Evolutionary conservation across 495 filamentous ascomycete species (phyloP).

Genomic region (Saxophila tyrrhenica): DNA sequence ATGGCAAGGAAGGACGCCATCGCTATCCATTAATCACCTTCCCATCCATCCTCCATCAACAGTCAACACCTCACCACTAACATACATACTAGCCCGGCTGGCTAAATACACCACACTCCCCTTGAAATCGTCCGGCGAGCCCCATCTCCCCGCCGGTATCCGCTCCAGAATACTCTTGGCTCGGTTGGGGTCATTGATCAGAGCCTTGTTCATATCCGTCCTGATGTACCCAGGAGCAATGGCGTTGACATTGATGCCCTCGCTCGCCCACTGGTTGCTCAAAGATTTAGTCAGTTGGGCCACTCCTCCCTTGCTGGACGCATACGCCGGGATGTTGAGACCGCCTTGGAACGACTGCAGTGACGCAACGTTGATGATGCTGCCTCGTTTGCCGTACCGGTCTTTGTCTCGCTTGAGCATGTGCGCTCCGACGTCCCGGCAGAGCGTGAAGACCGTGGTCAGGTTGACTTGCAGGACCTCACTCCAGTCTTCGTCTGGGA

Average conservation of each 20-base stretch:
- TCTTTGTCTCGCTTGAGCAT: constrained; percentile 53
- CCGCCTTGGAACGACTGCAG: constrained; percentile 87
- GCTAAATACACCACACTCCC: constrained; percentile 71
- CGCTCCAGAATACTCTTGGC: constrained; percentile 63
- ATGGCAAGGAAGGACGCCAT: too few relatives aligned
- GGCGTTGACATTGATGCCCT: constrained; percentile 48
- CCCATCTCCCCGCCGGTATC: constrained; percentile 84
- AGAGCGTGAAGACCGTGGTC: constrained; percentile 68
- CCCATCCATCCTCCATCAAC: constrained; percentile 97
- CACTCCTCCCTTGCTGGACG: constrained; percentile 79
- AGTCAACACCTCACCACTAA: constrained; percentile 66
- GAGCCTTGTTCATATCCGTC: constrained; percentile 83
- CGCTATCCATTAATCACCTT: too few relatives aligned
- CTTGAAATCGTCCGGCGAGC: constrained; percentile 79
- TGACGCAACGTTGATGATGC: constrained; percentile 77
- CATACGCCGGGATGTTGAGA: constrained; percentile 81
- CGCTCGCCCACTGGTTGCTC: constrained; percentile 72
- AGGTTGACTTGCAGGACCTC: constrained; percentile 82
- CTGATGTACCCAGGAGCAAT: constrained; percentile 61
- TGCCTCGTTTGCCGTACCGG: constrained; percentile 49
- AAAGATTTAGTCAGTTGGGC: constrained; percentile 79
- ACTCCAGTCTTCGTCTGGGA: constrained; percentile 75
- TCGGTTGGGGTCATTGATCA: constrained; percentile 60
- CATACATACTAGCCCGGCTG: constrained; percentile 63
- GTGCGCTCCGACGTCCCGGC: constrained; percentile 75